Conservation (phyloP, 495 filamentous ascomycete species). For the Neurospora hispaniola region DNA sequence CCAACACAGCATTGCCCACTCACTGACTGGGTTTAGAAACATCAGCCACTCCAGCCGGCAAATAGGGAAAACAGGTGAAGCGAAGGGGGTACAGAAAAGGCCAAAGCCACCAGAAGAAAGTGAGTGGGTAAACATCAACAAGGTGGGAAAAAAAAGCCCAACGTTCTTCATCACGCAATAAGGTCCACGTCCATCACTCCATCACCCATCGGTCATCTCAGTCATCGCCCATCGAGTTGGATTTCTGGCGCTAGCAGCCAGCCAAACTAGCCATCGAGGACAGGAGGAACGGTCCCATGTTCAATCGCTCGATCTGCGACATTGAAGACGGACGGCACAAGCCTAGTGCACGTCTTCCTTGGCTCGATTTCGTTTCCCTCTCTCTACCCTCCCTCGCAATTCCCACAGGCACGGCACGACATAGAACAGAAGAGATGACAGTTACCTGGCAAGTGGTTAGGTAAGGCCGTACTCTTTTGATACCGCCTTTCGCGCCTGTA, state of each 20-base stretch:
- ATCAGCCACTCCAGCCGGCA: background rate
- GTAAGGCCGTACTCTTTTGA: background rate
- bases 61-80: background rate
- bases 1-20: background rate
- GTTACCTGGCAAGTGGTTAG: background rate
- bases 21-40: background rate
- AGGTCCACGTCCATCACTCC: background rate
- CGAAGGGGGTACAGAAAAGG: background rate
- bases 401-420: slow-evolving; percentile 4
- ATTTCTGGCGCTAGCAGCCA: background rate
- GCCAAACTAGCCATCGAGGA: background rate
- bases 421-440: background rate
- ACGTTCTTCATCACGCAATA: background rate
- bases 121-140: background rate
- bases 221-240: background rate
- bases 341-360: slow-evolving; percentile 6
- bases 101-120: background rate
- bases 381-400: background rate
- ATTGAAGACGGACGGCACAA: slow-evolving; percentile 11
- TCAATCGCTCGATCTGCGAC: slow-evolving; percentile 19
- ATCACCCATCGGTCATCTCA: background rate
- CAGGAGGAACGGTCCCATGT: slow-evolving; percentile 7
- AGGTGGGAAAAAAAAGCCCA: background rate
- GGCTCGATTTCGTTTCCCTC: background rate
- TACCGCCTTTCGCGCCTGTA: background rate